Conservation (phyloP, 495 filamentous ascomycete genomes). For the Aspergillus biplanus region DNA sequence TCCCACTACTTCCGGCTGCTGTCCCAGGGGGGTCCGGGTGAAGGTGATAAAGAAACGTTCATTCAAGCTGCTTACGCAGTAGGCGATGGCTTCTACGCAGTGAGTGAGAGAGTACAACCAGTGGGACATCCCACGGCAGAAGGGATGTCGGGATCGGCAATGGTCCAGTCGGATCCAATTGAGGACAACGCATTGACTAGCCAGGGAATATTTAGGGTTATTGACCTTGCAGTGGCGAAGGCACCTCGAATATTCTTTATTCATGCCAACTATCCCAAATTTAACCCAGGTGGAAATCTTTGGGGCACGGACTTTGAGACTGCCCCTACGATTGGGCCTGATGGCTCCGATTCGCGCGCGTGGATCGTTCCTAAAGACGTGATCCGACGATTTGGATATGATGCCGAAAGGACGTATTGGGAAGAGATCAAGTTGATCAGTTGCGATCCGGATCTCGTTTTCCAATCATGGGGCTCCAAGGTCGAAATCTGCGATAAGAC, state of each 20-base stretch:
- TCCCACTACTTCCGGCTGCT: constrained; percentile 61
- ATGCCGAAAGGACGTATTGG: constrained; percentile 58
- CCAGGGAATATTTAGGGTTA: constrained; percentile 41
- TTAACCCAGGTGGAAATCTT: constrained; percentile 52
- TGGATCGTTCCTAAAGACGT: constrained; percentile 45
- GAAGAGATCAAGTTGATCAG: constrained; percentile 53
- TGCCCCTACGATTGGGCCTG: constrained; percentile 40
- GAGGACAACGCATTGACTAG: constrained; percentile 46
- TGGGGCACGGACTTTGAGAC: constrained; percentile 47
- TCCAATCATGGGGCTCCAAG: constrained; percentile 46
- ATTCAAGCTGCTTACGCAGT: constrained; percentile 56
- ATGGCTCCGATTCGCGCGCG: constrained; percentile 44
- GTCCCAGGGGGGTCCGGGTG: constrained; percentile 57
- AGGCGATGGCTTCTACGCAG: constrained; percentile 52
- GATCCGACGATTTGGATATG: constrained; percentile 49
- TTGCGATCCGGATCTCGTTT: constrained; percentile 45
- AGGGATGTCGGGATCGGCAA: constrained; percentile 41
- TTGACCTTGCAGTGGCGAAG: constrained; percentile 37
- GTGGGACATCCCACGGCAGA: constrained; percentile 41
- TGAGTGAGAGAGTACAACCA: constrained; percentile 47
- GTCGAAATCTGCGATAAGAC: constrained; percentile 40
- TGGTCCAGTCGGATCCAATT: constrained; percentile 52
- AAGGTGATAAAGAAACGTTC: constrained; percentile 71
- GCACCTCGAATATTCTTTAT: constrained; percentile 52
- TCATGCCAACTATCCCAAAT: constrained; percentile 59